Conservation (phyloP, 1,139 yeast species). For the Candida tetrigidarum region DNA sequence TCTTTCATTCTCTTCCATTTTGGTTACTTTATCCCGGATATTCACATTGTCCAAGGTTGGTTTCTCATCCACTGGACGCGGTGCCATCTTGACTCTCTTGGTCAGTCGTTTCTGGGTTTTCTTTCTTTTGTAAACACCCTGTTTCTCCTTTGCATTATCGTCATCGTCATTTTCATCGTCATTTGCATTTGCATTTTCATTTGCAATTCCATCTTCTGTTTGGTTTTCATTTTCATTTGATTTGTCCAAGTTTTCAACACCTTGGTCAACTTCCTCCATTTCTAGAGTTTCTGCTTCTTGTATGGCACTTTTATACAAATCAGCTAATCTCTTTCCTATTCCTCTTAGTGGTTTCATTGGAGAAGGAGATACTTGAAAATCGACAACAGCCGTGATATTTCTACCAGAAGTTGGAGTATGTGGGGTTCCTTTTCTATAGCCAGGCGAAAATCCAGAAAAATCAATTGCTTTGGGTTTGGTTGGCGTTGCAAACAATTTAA, state of each 20-base stretch:
- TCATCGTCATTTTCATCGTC: conserved; percentile 19
- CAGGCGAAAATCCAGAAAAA: conserved; percentile 29
- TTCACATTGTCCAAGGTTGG: conserved; percentile 37
- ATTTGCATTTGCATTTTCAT: conserved; percentile 12
- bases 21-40: conserved; percentile 44
- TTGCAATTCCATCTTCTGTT: no score
- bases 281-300: conserved; percentile 15
- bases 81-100: conserved; percentile 60
- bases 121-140: conserved; percentile 29
- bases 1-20: conserved; percentile 30
- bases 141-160: conserved; percentile 24
- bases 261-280: conserved; percentile 22
- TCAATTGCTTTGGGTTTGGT: conserved; percentile 7
- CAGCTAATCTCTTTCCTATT: conserved; percentile 37
- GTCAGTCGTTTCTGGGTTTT: conserved; percentile 66
- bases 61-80: conserved; percentile 29
- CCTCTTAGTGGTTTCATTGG: conserved; percentile 46
- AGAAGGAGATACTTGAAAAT: conserved; percentile 49
- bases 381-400: conserved; percentile 2
- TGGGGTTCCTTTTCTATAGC: conserved; percentile 23
- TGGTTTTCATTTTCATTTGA: no score
- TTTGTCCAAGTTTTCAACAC: no score
- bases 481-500: conserved; percentile 11
- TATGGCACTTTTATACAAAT: conserved; percentile 41
- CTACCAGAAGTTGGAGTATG: conserved; percentile 14